These are phyloP conservation scores for Chrysanthemum makinoi DNA, from an alignment of 129 eudicot species.

Conservation along the genomic window DNA sequence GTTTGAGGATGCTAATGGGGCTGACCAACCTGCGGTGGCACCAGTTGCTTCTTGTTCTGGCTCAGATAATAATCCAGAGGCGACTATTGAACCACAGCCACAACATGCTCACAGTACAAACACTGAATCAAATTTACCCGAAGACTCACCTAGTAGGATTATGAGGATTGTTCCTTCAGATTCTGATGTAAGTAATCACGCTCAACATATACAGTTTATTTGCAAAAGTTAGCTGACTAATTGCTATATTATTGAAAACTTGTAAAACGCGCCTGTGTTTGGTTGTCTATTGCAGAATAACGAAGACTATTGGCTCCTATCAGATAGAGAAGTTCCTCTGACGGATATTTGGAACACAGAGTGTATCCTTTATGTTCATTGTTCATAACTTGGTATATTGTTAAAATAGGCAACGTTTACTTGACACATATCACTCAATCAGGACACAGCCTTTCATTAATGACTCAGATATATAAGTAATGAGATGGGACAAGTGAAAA, in stretches of 20 bases:
- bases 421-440: neutral
- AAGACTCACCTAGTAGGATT: conserved; percentile 64
- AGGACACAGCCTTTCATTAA: too few relatives aligned
- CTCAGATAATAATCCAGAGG: conserved; percentile 47
- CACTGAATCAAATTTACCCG: conserved; percentile 42
- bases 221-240: neutral
- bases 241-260: neutral
- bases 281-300: conserved; percentile 53
- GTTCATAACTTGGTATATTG: neutral
- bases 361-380: conserved; percentile 46
- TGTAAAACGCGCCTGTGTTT: conserved; percentile 1
- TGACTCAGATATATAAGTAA: too few relatives aligned
- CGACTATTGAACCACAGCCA: conserved; percentile 35
- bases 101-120: conserved; percentile 39
- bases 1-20: conserved; percentile 78
- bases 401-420: neutral
- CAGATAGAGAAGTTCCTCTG: conserved; percentile 73
- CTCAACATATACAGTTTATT: neutral
- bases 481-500: too few relatives aligned
- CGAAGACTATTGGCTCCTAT: conserved; percentile 81
- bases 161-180: conserved; percentile 80
- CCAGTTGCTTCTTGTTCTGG: conserved; percentile 64
- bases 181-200: conserved; percentile 55
- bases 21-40: conserved; percentile 42
- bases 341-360: conserved; percentile 87